A percentile compares a stretch with the other conserved stretches of the same genome.
phyloP scores from a whole-genome alignment of 2,329 filamentous ascomycete genomes.

The Eutypella sp. region DNA sequence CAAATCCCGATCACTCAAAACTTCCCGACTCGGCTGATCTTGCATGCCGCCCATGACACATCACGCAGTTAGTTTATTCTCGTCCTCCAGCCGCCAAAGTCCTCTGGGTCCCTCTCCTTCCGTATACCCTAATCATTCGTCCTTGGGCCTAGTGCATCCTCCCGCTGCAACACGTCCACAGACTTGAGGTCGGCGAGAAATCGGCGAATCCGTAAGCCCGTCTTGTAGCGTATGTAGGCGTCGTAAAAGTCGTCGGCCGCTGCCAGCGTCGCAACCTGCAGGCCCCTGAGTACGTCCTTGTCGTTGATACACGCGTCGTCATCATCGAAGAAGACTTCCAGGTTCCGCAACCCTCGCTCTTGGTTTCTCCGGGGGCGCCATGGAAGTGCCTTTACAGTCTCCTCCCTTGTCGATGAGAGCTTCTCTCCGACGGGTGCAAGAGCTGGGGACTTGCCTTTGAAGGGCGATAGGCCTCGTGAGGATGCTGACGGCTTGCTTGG shows the following conservation, averaged over 20 bases:
- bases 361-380: slow-evolving; percentile 13
- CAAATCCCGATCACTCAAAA: too few relatives aligned
- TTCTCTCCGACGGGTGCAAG: neutral
- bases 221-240: slow-evolving; percentile 44
- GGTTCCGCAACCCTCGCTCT: slow-evolving; percentile 17
- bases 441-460: neutral
- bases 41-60: too few relatives aligned
- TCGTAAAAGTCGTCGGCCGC: slow-evolving; percentile 52
- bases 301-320: slow-evolving; percentile 39
- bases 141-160: slow-evolving; percentile 17
- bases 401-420: neutral
- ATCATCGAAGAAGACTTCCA: slow-evolving; percentile 27
- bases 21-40: too few relatives aligned
- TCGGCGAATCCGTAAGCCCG: slow-evolving; percentile 47
- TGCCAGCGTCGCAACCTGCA: slow-evolving; percentile 51
- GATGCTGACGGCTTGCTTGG: slow-evolving; percentile 1
- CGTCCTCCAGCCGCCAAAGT: too few relatives aligned
- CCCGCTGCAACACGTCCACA: slow-evolving; percentile 41
- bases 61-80: too few relatives aligned
- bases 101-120: too few relatives aligned
- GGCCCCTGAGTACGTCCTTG: slow-evolving; percentile 48
- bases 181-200: slow-evolving; percentile 51
- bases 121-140: slow-evolving; percentile 1
- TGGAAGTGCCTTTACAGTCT: too few relatives aligned
- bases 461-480: neutral